Conservation (phyloP, 768 basidiomycete species). For the Neoboletus brunneissimus region DNA sequence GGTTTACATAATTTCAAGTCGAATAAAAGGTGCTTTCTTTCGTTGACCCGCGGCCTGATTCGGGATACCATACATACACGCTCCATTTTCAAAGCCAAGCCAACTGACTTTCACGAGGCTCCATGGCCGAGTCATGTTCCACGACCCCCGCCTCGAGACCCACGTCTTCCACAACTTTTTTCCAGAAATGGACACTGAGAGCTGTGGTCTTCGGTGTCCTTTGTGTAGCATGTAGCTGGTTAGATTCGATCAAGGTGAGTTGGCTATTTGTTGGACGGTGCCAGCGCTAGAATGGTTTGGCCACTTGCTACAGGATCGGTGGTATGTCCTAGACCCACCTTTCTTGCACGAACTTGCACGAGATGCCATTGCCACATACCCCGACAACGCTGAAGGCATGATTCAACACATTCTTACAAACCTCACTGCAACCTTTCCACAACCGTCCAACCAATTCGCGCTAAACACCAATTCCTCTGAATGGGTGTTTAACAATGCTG, state of each 20-base stretch:
- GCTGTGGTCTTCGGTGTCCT: constrained; percentile 26
- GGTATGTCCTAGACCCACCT: constrained; percentile 73
- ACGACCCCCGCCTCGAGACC: neutral
- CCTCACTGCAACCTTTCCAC: constrained; percentile 70
- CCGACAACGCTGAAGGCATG: constrained; percentile 67
- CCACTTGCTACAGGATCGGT: constrained; percentile 55
- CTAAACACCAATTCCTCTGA: constrained; percentile 59
- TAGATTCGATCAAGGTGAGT: constrained; percentile 67
- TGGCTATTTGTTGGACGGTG: neutral
- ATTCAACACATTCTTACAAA: constrained; percentile 79
- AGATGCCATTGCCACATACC: constrained; percentile 65
- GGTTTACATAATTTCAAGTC: no score
- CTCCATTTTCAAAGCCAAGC: neutral
- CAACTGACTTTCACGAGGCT: neutral
- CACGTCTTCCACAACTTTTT: neutral
- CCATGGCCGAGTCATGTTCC: constrained; percentile 19
- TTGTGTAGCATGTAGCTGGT: constrained; percentile 42
- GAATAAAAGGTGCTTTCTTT: neutral
- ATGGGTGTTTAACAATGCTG: constrained; percentile 97
- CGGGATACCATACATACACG: neutral
- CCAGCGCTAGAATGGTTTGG: neutral
- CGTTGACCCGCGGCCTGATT: neutral
- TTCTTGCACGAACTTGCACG: constrained; percentile 56
- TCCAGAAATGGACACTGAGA: constrained; percentile 36
- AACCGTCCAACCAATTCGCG: constrained; percentile 49